Conservation (phyloP, 257 asterid genomes). For the Nicotiana tabacum region DNA sequence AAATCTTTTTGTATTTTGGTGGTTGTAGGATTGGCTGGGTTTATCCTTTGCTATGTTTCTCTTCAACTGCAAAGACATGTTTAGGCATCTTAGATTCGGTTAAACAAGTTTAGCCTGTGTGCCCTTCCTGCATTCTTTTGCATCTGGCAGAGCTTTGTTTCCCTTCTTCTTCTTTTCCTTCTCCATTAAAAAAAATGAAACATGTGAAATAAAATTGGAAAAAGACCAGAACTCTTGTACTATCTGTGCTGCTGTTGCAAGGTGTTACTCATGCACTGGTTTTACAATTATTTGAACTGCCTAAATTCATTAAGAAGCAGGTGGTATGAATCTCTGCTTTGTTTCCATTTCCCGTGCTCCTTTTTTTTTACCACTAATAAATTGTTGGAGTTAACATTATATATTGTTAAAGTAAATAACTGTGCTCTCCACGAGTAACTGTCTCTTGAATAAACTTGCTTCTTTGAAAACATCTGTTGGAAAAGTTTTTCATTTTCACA, state of each 20-base stretch:
- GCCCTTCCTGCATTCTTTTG: too few relatives aligned
- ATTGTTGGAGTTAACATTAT: not conserved
- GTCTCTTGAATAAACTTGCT: not conserved
- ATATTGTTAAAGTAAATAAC: not conserved
- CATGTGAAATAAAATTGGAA: not conserved
- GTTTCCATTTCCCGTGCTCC: slow-evolving; percentile 8
- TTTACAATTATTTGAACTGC: not conserved
- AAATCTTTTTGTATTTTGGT: not conserved
- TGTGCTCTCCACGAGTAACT: not conserved
- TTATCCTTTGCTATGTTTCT: not conserved
- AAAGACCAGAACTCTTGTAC: not conserved
- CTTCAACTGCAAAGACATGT: not conserved
- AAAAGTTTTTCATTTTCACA: not conserved
- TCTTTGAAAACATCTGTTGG: not conserved
- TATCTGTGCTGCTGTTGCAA: not conserved
- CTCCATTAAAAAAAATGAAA: not conserved
- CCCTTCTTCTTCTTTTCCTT: not conserved
- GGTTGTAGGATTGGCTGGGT: not conserved
- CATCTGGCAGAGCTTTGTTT: too few relatives aligned
- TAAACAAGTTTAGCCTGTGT: too few relatives aligned
- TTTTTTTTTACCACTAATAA: not conserved
- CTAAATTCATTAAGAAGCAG: not conserved
- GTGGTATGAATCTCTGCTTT: not conserved
- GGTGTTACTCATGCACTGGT: not conserved
- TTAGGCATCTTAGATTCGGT: not conserved